A percentile compares a stretch with the other conserved stretches of the same genome.
These are phyloP conservation scores for Lentinula boryana DNA, from an alignment of 768 basidiomycete species.

Conservation along the genomic window DNA sequence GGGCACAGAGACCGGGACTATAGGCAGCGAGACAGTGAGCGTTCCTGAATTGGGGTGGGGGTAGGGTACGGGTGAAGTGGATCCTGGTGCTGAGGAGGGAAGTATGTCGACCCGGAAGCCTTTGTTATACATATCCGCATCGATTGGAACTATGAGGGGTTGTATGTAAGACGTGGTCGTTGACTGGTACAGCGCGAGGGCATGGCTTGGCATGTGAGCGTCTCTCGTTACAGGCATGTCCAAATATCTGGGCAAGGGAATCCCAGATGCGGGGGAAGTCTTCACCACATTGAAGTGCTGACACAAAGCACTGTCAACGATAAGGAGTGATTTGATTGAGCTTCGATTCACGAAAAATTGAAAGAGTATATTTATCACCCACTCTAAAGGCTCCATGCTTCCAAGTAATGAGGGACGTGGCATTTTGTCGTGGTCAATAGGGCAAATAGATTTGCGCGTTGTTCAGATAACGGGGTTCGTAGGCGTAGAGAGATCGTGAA, in stretches of 20 bases:
- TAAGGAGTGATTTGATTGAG: neutral
- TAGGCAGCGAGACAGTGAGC: constrained; percentile 43
- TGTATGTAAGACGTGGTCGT: constrained; percentile 18
- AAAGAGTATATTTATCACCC: constrained; percentile 6
- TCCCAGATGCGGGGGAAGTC: constrained; percentile 8
- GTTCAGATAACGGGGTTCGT: constrained; percentile 5
- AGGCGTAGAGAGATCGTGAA: constrained; percentile 4
- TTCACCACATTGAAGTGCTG: constrained; percentile 35
- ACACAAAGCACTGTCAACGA: constrained; percentile 31
- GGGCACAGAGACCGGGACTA: constrained; percentile 43
- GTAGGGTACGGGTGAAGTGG: constrained; percentile 25
- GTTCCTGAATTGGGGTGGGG: constrained; percentile 13
- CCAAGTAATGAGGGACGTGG: constrained; percentile 26
- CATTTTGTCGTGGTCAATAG: constrained; percentile 13
- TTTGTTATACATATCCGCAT: constrained; percentile 37
- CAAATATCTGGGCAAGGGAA: constrained; percentile 32
- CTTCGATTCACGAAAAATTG: neutral
- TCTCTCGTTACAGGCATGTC: constrained; percentile 42
- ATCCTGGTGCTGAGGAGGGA: constrained; percentile 24
- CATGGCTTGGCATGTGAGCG: constrained; percentile 49
- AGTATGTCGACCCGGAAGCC: constrained; percentile 31
- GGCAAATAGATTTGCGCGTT: neutral
- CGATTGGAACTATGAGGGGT: constrained; percentile 48
- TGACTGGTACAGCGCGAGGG: constrained; percentile 39
- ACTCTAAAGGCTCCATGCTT: constrained; percentile 29